Evolutionary conservation across 768 basidiomycete species (phyloP), one percentile per base, ranked within the genome.

Genomic region (Calocybe indica): DNA sequence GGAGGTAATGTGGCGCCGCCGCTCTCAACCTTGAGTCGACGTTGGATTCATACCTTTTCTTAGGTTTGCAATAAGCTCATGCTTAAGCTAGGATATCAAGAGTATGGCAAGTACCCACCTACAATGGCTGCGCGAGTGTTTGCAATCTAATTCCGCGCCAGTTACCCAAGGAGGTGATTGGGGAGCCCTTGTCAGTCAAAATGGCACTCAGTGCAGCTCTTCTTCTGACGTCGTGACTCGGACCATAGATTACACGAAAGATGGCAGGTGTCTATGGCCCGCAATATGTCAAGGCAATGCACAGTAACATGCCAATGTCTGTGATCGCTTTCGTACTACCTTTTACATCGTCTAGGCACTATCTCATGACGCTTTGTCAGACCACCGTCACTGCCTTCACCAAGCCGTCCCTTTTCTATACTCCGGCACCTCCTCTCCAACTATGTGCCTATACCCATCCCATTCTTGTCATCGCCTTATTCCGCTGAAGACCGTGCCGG

Each of bases 91-190:
- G 77, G 76, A 7, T 76, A 78, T 46, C 47, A 69, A 14, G 66
- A 75, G 51, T 77, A 75, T 53, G 74, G 76, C 69, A 48, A 29
- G 61, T 38, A 7, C 22, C 8, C 5, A 11, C 10, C 41, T 9
- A 32, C 6, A 7, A 9, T 43, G 11, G 5, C 7, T 31, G n/a
- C 12, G 30, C 31, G 38, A 14, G 6, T 39, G 40, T 8, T 11
- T 36, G 32, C 11, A 35, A 22, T n/a, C 30, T 52, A 29, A 47
- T 36, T 34, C 7, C 32, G 22, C 41, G 38, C 6, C 53, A 71
- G 72, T 72, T 1, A 69, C 68, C 1, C 73, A 75, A 58, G 75
- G 72, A 32, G 75, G 75, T 7, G 75, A 77, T 52, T 75, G 69
- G 73, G 75, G 76, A 8, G 58, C 40, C 5, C 0, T 53, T 1